Percentiles rank a stretch among this genome's conserved stretches.
phyloP scores from a whole-genome alignment of 176 grass and related monocot genomes.

The Phoenix dactylifera region DNA sequence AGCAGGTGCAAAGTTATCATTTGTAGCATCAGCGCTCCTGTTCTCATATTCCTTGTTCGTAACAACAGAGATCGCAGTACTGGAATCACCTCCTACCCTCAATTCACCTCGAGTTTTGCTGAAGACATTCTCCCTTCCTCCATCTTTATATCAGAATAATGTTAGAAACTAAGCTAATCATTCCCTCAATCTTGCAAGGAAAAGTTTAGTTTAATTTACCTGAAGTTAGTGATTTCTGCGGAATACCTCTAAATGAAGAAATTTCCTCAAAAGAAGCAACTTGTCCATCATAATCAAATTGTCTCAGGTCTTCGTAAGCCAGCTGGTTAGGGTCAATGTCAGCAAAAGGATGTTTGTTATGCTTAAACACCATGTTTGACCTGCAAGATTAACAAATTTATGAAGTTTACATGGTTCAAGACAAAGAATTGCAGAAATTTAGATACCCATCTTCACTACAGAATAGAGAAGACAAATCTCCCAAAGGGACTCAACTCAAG shows the following conservation, averaged over 20 bases:
- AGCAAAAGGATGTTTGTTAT: conserved; percentile 21
- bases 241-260: conserved; percentile 9
- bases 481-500: too few relatives aligned
- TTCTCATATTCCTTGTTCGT: conserved; percentile 18
- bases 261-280: conserved; percentile 23
- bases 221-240: conserved; percentile 26
- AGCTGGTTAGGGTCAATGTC: conserved; percentile 32
- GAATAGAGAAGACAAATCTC: too few relatives aligned
- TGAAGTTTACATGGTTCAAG: too few relatives aligned
- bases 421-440: too few relatives aligned
- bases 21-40: conserved; percentile 18
- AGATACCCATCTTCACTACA: too few relatives aligned
- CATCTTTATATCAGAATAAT: conserved; percentile 24
- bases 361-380: conserved; percentile 54
- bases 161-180: conserved; percentile 18
- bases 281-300: conserved; percentile 19
- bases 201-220: conserved; percentile 19
- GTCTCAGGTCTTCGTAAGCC: conserved; percentile 28
- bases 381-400: conserved; percentile 25
- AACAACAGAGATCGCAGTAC: too few relatives aligned
- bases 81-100: too few relatives aligned
- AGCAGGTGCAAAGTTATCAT: conserved; percentile 15
- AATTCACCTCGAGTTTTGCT: conserved; percentile 1
- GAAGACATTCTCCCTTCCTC: conserved; percentile 26
- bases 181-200: conserved; percentile 5